phyloP scores from a whole-genome alignment of 768 basidiomycete species.

The Cystoderma amianthinum region DNA sequence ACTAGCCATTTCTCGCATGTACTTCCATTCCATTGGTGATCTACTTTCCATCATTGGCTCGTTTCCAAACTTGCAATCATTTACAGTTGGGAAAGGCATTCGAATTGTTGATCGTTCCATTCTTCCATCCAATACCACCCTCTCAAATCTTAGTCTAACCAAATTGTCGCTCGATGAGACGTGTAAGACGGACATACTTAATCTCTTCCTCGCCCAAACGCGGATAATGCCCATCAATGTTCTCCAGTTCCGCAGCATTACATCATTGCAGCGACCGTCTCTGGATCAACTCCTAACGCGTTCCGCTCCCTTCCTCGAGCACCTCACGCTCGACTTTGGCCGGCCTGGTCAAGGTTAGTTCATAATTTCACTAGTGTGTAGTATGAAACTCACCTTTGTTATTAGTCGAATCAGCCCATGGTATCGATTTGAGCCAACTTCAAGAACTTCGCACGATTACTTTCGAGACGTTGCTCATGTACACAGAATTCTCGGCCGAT shows the following conservation, averaged over 20 bases:
- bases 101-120: background rate
- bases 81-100: background rate
- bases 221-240: background rate
- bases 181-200: background rate
- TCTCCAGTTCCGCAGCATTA: background rate
- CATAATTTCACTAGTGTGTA: background rate
- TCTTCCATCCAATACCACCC: background rate
- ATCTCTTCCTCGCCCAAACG: background rate
- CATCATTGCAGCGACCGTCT: background rate
- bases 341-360: slow-evolving; percentile 1
- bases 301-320: background rate
- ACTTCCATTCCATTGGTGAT: background rate
- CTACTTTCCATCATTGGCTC: background rate
- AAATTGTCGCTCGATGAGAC: background rate
- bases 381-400: background rate
- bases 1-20: background rate
- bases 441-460: background rate
- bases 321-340: background rate
- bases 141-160: background rate
- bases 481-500: background rate
- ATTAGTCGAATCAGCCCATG: background rate
- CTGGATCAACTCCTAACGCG: background rate
- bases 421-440: background rate
- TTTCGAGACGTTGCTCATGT: background rate
- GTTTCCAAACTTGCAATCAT: background rate